Evolutionary conservation across 2,329 filamentous ascomycete genomes (phyloP).

Genomic region (Beauveria sp.): DNA sequence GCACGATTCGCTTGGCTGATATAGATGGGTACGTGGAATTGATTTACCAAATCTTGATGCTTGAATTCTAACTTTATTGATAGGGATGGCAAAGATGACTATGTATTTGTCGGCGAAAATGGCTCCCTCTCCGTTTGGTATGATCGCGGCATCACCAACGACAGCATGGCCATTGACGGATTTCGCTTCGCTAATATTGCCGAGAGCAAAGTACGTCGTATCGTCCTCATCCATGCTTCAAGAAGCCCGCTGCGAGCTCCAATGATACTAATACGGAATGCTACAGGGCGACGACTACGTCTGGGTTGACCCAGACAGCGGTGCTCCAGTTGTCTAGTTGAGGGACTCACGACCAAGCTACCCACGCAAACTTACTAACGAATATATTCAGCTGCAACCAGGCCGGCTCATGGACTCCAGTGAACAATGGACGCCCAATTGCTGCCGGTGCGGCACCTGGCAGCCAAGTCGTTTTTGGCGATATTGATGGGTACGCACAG

Average conservation of each 20-base stretch:
- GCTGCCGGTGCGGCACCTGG: constrained; percentile 11
- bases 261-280: neutral
- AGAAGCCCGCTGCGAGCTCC: neutral
- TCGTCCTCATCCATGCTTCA: neutral
- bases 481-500: constrained; percentile 12
- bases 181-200: constrained; percentile 14
- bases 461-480: constrained; percentile 11
- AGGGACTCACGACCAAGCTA: neutral
- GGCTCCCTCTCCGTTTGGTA: constrained; percentile 13
- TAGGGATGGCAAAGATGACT: constrained; percentile 13
- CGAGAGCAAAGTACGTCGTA: constrained; percentile 2
- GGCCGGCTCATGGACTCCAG: neutral
- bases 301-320: constrained; percentile 12
- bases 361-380: neutral
- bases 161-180: constrained; percentile 12
- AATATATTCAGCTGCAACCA: neutral
- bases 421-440: constrained; percentile 10
- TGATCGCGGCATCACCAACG: constrained; percentile 10
- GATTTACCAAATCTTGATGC: neutral
- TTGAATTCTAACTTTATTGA: neutral
- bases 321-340: constrained; percentile 10
- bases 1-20: constrained; percentile 15
- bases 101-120: constrained; percentile 9
- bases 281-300: constrained; percentile 15
- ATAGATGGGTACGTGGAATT: constrained; percentile 11